phyloP scores from a whole-genome alignment of 2,329 filamentous ascomycete genomes.

The Trichoderma gracile region DNA sequence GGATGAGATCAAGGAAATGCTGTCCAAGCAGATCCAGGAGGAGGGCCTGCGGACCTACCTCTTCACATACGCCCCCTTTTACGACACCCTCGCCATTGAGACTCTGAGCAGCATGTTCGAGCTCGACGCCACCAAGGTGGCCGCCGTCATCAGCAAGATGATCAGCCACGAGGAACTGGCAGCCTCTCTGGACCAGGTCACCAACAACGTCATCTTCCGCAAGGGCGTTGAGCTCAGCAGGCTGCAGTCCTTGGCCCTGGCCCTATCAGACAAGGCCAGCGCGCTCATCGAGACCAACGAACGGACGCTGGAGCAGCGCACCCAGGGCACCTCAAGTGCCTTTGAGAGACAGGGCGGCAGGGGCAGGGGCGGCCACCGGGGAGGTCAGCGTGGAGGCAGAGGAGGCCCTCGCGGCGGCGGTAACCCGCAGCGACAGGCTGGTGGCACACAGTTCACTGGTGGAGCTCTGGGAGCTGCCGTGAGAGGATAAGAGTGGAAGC shows the following conservation, averaged over 20 bases:
- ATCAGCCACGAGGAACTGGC: conserved; percentile 98
- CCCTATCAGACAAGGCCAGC: conserved; percentile 93
- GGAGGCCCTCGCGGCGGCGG: conserved; percentile 61
- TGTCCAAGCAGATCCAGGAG: conserved; percentile 97
- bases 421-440: conserved; percentile 64
- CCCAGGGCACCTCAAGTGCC: conserved; percentile 90
- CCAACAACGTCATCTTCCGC: conserved; percentile 95
- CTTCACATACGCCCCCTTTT: conserved; percentile 99
- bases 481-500: conserved; percentile 49
- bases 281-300: conserved; percentile 96
- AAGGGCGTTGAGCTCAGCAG: conserved; percentile 98
- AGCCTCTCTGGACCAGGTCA: conserved; percentile 96
- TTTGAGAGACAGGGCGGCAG: conserved; percentile 90
- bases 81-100: conserved; percentile 87
- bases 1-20: conserved; percentile 94
- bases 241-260: conserved; percentile 91
- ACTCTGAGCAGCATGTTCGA: conserved; percentile 95
- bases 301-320: conserved; percentile 93
- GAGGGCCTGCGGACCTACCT: conserved; percentile 97
- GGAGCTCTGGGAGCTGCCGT: conserved; percentile 73
- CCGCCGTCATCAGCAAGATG: conserved; percentile 98
- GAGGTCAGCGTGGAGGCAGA: conserved; percentile 62
- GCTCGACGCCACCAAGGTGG: conserved; percentile 83
- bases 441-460: conserved; percentile 78
- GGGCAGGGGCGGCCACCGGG: conserved; percentile 65